Percentiles rank a stretch among this genome's conserved stretches.
phyloP scores from a whole-genome alignment of 2,329 filamentous ascomycete species.

The Zasmidium angulare region DNA sequence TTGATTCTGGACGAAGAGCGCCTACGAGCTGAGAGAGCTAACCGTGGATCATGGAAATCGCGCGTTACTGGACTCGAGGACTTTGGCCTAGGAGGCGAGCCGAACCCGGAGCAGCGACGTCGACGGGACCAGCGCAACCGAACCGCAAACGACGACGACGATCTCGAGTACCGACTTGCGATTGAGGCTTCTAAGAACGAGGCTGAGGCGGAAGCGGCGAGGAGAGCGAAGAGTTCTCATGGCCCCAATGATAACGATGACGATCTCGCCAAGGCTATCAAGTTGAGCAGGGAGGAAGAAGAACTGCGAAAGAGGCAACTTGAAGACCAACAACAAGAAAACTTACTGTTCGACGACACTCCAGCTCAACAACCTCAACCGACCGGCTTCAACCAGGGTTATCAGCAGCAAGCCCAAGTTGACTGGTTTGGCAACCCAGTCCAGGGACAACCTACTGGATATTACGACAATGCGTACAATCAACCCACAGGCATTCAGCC shows the following conservation, averaged over 20 bases:
- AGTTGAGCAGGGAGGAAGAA: slow-evolving; percentile 91
- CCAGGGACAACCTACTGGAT: slow-evolving; percentile 64
- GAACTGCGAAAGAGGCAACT: slow-evolving; percentile 81
- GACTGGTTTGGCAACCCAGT: slow-evolving; percentile 98
- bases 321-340: slow-evolving; percentile 74
- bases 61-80: slow-evolving; percentile 84
- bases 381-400: slow-evolving; percentile 93
- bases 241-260: slow-evolving; percentile 62
- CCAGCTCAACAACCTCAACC: slow-evolving; percentile 64
- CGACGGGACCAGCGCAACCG: slow-evolving; percentile 43
- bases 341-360: slow-evolving; percentile 83
- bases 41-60: slow-evolving; percentile 94
- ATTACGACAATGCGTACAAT: slow-evolving; percentile 66
- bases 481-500: slow-evolving; percentile 73
- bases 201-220: slow-evolving; percentile 84
- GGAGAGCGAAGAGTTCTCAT: slow-evolving; percentile 56
- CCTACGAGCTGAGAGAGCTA: slow-evolving; percentile 82
- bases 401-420: slow-evolving; percentile 93
- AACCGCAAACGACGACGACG: slow-evolving; percentile 61
- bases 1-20: slow-evolving; percentile 92
- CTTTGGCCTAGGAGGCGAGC: slow-evolving; percentile 40
- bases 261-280: slow-evolving; percentile 91
- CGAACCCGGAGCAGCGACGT: slow-evolving; percentile 30
- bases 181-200: slow-evolving; percentile 94
- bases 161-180: slow-evolving; percentile 84